phyloP scores from a whole-genome alignment of 768 basidiomycete species.

The Russula emetica region DNA sequence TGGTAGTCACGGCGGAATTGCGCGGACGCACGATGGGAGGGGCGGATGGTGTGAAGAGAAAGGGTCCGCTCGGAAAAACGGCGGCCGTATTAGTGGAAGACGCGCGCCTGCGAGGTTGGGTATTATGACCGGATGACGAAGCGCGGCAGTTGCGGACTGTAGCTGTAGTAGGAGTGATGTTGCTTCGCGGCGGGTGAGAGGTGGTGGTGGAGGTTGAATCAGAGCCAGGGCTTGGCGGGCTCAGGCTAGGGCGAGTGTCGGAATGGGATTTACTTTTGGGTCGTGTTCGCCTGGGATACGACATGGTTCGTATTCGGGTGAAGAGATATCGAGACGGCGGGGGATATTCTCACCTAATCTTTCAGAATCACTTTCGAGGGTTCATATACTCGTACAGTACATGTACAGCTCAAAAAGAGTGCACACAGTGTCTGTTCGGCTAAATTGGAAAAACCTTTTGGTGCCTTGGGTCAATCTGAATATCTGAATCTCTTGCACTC shows the following conservation, averaged over 20 bases:
- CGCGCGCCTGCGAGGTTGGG: constrained; percentile 19
- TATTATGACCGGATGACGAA: background rate
- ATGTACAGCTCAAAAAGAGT: no score
- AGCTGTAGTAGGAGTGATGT: background rate
- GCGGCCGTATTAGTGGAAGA: constrained; percentile 15
- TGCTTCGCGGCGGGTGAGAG: background rate
- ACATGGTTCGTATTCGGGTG: constrained; percentile 23
- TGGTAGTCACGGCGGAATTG: background rate
- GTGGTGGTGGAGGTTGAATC: background rate
- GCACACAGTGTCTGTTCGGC: background rate
- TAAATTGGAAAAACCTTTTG: background rate
- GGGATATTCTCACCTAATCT: constrained; percentile 6
- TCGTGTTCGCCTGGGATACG: constrained; percentile 17
- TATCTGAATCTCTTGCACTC: no score
- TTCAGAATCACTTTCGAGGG: background rate
- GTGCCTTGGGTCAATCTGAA: background rate
- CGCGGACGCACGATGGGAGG: constrained; percentile 15
- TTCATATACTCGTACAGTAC: no score
- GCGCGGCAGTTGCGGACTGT: constrained; percentile 10
- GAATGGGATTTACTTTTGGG: background rate
- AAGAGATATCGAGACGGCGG: no score
- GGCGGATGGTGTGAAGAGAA: constrained; percentile 18
- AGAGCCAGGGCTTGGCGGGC: background rate
- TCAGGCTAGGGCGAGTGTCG: background rate
- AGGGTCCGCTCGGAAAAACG: constrained; percentile 11